Evolutionary conservation across 2,329 filamentous ascomycete genomes (phyloP).

Genomic region (Calonectria pauciramosa): DNA sequence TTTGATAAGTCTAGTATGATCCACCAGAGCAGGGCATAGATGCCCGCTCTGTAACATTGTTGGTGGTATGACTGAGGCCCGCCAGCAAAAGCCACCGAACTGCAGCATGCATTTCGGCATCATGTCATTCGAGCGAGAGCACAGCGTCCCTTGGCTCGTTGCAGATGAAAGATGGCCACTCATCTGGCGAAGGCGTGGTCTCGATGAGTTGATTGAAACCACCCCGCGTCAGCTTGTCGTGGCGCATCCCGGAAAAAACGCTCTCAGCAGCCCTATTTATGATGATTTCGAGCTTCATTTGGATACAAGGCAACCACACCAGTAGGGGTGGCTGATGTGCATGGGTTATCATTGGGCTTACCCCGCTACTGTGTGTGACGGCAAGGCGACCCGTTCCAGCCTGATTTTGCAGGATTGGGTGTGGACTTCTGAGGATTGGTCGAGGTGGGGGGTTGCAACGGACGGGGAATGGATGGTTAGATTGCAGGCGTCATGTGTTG

Average conservation of each 20-base stretch:
- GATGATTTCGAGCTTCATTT: background rate
- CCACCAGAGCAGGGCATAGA: slow-evolving; percentile 31
- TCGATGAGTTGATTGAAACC: slow-evolving; percentile 16
- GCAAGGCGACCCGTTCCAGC: slow-evolving; percentile 33
- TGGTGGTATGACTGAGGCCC: slow-evolving; percentile 24
- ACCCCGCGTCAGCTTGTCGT: slow-evolving; percentile 9
- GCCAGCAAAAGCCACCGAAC: slow-evolving; percentile 10
- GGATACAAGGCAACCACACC: slow-evolving; percentile 33
- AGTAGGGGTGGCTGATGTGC: slow-evolving; percentile 15
- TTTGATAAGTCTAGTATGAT: slow-evolving; percentile 56
- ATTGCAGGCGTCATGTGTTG: slow-evolving; percentile 41
- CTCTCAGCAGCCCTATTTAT: slow-evolving; percentile 18
- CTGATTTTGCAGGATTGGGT: slow-evolving; percentile 41
- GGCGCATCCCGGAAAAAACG: background rate
- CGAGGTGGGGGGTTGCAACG: slow-evolving; percentile 36
- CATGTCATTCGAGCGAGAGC: slow-evolving; percentile 23
- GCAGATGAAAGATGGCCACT: slow-evolving; percentile 35
- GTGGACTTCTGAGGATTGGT: slow-evolving; percentile 10
- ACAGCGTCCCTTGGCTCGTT: background rate
- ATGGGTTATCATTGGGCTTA: slow-evolving; percentile 39
- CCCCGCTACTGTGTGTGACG: slow-evolving; percentile 44
- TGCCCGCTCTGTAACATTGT: slow-evolving; percentile 19
- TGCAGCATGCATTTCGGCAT: slow-evolving; percentile 19
- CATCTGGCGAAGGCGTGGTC: slow-evolving; percentile 29
- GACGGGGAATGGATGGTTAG: slow-evolving; percentile 27